phyloP scores from a whole-genome alignment of 169 alveolate genomes.

The Ichthyophthirius multifiliis region DNA sequence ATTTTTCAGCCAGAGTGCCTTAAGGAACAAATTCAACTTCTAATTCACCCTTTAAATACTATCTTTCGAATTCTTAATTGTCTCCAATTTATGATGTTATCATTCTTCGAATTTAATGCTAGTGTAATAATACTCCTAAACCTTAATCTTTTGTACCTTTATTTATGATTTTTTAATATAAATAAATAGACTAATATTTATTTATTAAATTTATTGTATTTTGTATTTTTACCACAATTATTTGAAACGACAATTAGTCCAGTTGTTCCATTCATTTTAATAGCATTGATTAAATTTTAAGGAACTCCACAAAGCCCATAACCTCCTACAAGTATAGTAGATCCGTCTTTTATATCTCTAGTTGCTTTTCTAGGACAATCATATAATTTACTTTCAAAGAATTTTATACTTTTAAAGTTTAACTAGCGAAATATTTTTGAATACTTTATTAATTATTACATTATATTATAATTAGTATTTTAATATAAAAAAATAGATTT shows the following conservation, averaged over 20 bases:
- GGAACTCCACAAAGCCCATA: slow-evolving; percentile 75
- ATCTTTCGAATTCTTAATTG: slow-evolving; percentile 41
- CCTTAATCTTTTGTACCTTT: too few species aligned
- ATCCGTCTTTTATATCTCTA: not conserved
- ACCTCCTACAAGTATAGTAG: slow-evolving; percentile 56
- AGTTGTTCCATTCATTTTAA: slow-evolving; percentile 8
- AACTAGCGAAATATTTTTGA: too few species aligned
- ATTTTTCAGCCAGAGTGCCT: slow-evolving; percentile 73
- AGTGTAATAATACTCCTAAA: too few species aligned
- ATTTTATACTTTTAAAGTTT: too few species aligned
- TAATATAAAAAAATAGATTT: too few species aligned
- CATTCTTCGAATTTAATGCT: slow-evolving; percentile 45
- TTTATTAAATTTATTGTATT: too few species aligned
- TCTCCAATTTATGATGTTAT: slow-evolving; percentile 63
- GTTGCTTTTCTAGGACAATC: not conserved
- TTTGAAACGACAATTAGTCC: slow-evolving; percentile 53
- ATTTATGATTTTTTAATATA: too few species aligned
- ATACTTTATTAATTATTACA: too few species aligned
- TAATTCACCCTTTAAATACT: slow-evolving; percentile 63
- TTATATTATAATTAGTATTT: too few species aligned
- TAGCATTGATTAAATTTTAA: slow-evolving; percentile 51
- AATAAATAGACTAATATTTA: too few species aligned
- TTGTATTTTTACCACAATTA: slow-evolving; percentile 45
- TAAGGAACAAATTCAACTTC: slow-evolving; percentile 68
- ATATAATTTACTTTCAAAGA: not conserved